These are phyloP conservation scores for Coccomyxa subellipsoidea DNA, from an alignment of 163 green algal genomes.

Conservation along the genomic window DNA sequence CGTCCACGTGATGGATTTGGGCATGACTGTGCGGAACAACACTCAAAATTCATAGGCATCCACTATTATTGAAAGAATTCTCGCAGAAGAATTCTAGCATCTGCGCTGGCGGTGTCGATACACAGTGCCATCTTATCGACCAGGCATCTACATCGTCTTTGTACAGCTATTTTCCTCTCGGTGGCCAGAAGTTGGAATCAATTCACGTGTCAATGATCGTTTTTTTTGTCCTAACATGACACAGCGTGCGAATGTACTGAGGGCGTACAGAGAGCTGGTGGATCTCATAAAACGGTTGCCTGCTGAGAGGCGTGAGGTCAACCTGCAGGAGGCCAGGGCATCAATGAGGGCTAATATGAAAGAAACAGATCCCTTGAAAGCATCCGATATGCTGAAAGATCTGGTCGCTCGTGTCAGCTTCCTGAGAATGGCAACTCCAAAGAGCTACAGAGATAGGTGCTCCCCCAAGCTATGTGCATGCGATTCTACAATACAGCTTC, in stretches of 20 bases:
- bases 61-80: too few relatives aligned
- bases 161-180: too few relatives aligned
- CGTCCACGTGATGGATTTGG: too few relatives aligned
- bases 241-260: conserved; percentile 14
- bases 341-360: conserved; percentile 19
- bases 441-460: conserved; percentile 25
- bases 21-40: too few relatives aligned
- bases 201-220: neutral
- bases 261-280: conserved; percentile 4
- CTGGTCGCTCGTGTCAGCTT: conserved; percentile 49
- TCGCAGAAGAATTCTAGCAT: too few relatives aligned
- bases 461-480: neutral
- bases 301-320: neutral
- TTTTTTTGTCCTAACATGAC: neutral
- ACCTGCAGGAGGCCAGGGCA: conserved; percentile 19
- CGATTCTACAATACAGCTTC: neutral
- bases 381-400: conserved; percentile 43
- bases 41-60: too few relatives aligned
- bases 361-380: conserved; percentile 24
- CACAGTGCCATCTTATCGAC: too few relatives aligned
- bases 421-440: conserved; percentile 48
- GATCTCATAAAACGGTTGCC: conserved; percentile 9
- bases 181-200: too few relatives aligned
- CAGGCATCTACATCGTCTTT: too few relatives aligned
- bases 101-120: too few relatives aligned